These are phyloP conservation scores for Alternaria conjuncta DNA, from an alignment of 2,329 filamentous ascomycete genomes.

Conservation along the genomic window DNA sequence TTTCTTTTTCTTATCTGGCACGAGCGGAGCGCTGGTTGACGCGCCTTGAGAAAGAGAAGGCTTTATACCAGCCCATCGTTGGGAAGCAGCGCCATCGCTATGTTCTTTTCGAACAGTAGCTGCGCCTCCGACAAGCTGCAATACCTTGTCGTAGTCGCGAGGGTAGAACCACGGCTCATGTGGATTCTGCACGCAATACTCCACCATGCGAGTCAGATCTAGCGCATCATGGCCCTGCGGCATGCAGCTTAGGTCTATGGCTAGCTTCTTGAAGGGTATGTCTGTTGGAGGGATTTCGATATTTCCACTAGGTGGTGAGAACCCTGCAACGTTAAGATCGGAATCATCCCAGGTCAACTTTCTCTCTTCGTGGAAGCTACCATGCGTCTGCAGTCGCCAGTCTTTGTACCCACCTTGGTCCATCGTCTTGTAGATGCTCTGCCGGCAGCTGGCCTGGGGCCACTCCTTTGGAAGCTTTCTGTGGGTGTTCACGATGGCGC, in stretches of 20 bases:
- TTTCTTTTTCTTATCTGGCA: not conserved
- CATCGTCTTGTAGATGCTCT: constrained; percentile 26
- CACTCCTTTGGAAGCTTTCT: constrained; percentile 16
- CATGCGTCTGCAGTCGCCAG: constrained; percentile 26
- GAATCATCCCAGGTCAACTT: constrained; percentile 15
- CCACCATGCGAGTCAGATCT: constrained; percentile 34
- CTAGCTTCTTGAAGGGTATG: constrained; percentile 28
- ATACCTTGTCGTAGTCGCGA: constrained; percentile 21
- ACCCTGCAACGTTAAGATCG: constrained; percentile 7
- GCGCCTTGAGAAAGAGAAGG: not conserved
- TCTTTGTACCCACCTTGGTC: constrained; percentile 17
- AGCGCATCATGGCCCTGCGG: constrained; percentile 27
- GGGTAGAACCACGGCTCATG: constrained; percentile 30
- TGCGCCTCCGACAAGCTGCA: constrained; percentile 16
- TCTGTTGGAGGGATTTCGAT: not conserved
- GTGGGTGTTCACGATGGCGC: constrained; percentile 23
- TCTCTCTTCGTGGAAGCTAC: constrained; percentile 5
- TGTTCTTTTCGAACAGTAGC: constrained; percentile 5
- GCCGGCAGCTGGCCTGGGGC: constrained; percentile 17
- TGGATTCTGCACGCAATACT: constrained; percentile 19
- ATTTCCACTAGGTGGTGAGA: not conserved
- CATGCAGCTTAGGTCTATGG: constrained; percentile 16
- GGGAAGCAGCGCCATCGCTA: constrained; percentile 16
- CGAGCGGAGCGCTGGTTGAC: not conserved
- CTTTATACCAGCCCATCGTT: constrained; percentile 5